Evolutionary conservation across 129 eudicot genomes (phyloP), one percentile per base, ranked within the genome.

Genomic region (Solidago caesia): DNA sequence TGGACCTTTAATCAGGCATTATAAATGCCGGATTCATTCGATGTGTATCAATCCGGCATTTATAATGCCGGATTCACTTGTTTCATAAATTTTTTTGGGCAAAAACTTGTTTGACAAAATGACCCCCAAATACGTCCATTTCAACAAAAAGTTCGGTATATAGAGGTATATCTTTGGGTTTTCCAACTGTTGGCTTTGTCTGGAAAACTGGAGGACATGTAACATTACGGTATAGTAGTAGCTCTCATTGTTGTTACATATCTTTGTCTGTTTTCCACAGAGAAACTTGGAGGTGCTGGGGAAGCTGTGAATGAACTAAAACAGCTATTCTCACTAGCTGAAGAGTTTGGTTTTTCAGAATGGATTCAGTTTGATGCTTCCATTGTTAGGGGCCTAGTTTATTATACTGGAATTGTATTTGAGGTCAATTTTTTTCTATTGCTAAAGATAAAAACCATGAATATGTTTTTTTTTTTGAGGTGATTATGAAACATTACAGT

Each of bases 291-390:
- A 76, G 86, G 75, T 75, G 73, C 81, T 16, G 96, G 96, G 77
- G 91, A 89, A 75, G 97, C 96, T 11, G 86, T 95, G 25, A 65
- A 81, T 64, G 97, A 91, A 48, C 87, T 95, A 49, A 91, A 89
- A 74, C 90, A 77, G 71, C 87, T 95, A n/a, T 95, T 95, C 58
- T 81, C 95, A 44, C 96, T 91, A 59, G 97, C 97, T 75, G 99
- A 91, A 49, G 87, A 91, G 61, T 95, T 76, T 75, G 99, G 95
- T 60, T 91, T 80, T 81, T 81, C 89, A 26, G 99, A 91, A 64
- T 95, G 99, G 99, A 91, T 91, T 77, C 99, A 95, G 81, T 95
- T 91, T 87, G 99, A 95, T 85, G 99, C 99, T 56, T 91, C 99
- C 60, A 79, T 95, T 84, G 99, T 95, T 51, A 94, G 99, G 25